Percentiles rank a stretch among this genome's conserved stretches.
phyloP scores from a whole-genome alignment of 495 filamentous ascomycete genomes.

The Penicillium robsamsonii region DNA sequence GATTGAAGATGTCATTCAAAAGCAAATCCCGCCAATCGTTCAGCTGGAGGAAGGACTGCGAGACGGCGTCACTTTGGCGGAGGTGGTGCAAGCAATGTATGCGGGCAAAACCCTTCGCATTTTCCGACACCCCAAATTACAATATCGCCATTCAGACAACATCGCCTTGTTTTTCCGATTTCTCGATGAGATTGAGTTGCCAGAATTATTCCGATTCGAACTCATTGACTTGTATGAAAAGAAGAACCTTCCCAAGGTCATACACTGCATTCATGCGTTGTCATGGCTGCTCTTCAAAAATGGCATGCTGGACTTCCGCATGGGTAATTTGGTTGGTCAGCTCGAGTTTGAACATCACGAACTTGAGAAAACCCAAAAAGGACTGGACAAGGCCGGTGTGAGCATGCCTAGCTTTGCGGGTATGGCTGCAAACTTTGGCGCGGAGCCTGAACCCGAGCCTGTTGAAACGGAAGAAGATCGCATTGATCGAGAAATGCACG shows the following conservation, averaged over 20 bases:
- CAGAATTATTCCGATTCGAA: constrained; percentile 98
- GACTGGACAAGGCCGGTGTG: constrained; percentile 88
- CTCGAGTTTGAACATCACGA: constrained; percentile 97
- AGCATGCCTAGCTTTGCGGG: constrained; percentile 97
- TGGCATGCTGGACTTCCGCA: constrained; percentile 89
- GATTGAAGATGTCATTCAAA: constrained; percentile 93
- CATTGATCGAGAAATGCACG: constrained; percentile 77
- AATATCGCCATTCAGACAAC: constrained; percentile 96
- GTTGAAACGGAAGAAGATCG: constrained; percentile 87
- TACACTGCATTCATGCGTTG: constrained; percentile 96
- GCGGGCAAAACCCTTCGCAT: constrained; percentile 74
- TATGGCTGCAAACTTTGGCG: constrained; percentile 92
- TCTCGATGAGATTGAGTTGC: constrained; percentile 87
- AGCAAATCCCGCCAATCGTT: constrained; percentile 90
- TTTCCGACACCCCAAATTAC: constrained; percentile 77
- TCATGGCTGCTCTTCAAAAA: constrained; percentile 95
- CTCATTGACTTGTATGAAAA: constrained; percentile 98
- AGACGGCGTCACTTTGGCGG: constrained; percentile 92
- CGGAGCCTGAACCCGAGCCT: constrained; percentile 68
- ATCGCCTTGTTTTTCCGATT: constrained; percentile 92
- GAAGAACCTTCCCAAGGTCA: constrained; percentile 99
- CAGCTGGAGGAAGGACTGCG: constrained; percentile 90
- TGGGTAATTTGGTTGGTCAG: constrained; percentile 97
- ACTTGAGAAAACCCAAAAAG: constrained; percentile 93
- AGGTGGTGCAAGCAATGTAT: constrained; percentile 89